Evolutionary conservation across 2,329 filamentous ascomycete species (phyloP).

Genomic region (Berkeleyomyces basicola): DNA sequence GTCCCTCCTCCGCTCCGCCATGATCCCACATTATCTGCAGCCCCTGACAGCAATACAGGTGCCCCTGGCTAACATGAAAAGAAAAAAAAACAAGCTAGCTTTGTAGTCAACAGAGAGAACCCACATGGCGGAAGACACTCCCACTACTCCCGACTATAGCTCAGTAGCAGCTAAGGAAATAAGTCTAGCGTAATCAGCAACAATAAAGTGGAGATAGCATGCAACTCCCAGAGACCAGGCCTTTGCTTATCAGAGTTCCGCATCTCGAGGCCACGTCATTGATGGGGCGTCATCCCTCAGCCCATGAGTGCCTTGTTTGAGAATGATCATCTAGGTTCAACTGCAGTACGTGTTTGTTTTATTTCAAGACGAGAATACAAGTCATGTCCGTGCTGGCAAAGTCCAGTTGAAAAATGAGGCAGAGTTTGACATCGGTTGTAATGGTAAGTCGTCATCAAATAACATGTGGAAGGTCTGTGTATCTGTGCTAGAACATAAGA

Average conservation of each 20-base stretch:
- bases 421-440: too few species aligned
- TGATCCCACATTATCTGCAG: neutral
- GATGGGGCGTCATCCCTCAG: neutral
- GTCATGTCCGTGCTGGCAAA: too few species aligned
- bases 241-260: neutral
- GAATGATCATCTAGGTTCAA: neutral
- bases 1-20: neutral
- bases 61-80: neutral
- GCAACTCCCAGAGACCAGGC: neutral
- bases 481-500: too few species aligned
- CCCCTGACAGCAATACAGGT: neutral
- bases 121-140: neutral
- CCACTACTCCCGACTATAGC: neutral
- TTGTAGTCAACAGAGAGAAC: neutral
- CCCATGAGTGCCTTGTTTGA: neutral
- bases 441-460: too few species aligned
- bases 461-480: too few species aligned
- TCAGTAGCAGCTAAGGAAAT: neutral
- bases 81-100: too few species aligned
- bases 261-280: neutral
- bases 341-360: neutral
- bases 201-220: neutral
- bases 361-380: neutral
- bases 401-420: too few species aligned
- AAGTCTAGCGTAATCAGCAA: too few species aligned